These are phyloP conservation scores for Suillus decipiens DNA, from an alignment of 768 basidiomycete species.

Conservation along the genomic window DNA sequence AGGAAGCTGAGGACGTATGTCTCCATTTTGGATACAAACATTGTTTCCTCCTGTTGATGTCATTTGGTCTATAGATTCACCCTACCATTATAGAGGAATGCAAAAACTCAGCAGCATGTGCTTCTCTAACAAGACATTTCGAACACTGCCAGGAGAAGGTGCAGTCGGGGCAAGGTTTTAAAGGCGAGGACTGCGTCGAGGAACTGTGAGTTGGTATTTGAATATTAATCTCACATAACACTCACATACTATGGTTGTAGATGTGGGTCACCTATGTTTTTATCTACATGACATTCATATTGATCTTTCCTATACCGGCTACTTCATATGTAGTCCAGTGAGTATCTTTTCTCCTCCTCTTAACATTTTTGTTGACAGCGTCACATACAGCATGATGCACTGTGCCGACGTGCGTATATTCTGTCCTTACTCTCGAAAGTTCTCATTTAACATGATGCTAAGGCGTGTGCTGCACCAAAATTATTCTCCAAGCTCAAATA, in stretches of 20 bases:
- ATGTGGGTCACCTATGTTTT: slow-evolving; percentile 22
- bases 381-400: slow-evolving; percentile 76
- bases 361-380: slow-evolving; percentile 13
- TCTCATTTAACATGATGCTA: slow-evolving; percentile 18
- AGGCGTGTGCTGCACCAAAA: slow-evolving; percentile 70
- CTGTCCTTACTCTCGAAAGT: not conserved
- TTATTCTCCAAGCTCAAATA: slow-evolving; percentile 73
- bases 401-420: slow-evolving; percentile 73
- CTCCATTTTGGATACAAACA: not conserved
- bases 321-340: slow-evolving; percentile 60
- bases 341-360: slow-evolving; percentile 31
- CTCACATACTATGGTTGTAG: slow-evolving; percentile 14
- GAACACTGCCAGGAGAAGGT: slow-evolving; percentile 91
- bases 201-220: slow-evolving; percentile 66
- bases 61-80: slow-evolving; percentile 47
- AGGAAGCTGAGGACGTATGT: slow-evolving; percentile 47
- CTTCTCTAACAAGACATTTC: slow-evolving; percentile 75
- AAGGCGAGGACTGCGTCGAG: slow-evolving; percentile 91
- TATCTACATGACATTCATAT: slow-evolving; percentile 8
- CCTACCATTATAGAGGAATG: slow-evolving; percentile 79
- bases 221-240: not conserved
- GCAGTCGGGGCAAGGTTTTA: slow-evolving; percentile 76
- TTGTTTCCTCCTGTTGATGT: not conserved
- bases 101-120: slow-evolving; percentile 64
- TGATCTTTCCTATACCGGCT: slow-evolving; percentile 26